Percentiles rank a stretch among this genome's conserved stretches.
Conservation (phyloP, 2,329 filamentous ascomycete genomes). For the Neonectria coccinea region DNA sequence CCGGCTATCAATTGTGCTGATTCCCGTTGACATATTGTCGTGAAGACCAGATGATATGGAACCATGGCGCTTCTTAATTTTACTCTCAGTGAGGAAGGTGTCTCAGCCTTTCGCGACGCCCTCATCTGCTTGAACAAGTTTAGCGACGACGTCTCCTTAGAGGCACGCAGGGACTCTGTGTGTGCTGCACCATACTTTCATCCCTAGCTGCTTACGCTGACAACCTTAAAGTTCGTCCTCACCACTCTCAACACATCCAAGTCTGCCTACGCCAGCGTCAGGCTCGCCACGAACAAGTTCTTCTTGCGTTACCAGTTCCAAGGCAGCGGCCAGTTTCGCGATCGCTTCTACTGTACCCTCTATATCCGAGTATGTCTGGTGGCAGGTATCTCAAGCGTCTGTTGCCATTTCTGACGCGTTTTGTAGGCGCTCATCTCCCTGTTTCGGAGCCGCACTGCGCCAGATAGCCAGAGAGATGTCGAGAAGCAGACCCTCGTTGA, state of each 20-base stretch:
- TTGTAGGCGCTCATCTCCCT: conserved; percentile 75
- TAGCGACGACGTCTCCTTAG: conserved; percentile 81
- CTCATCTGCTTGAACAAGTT: conserved; percentile 82
- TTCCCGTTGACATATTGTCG: not conserved
- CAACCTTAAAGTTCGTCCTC: conserved; percentile 69
- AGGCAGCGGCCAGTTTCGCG: conserved; percentile 61
- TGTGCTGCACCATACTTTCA: conserved; percentile 18
- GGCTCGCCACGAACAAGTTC: conserved; percentile 74
- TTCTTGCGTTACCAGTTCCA: conserved; percentile 79
- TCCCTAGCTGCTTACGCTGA: conserved; percentile 9
- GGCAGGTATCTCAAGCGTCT: not conserved
- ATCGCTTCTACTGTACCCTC: conserved; percentile 79
- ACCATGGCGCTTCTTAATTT: conserved; percentile 75
- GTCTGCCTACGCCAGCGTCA: conserved; percentile 81
- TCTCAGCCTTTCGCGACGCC: conserved; percentile 77
- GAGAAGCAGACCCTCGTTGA: conserved; percentile 79
- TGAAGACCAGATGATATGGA: not conserved
- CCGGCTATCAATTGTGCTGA: not conserved
- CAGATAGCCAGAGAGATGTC: conserved; percentile 67
- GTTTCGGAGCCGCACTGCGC: conserved; percentile 73
- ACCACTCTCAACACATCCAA: conserved; percentile 84
- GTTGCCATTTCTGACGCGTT: not conserved
- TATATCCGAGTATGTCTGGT: conserved; percentile 71
- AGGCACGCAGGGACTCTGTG: conserved; percentile 77
- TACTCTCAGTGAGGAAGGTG: conserved; percentile 78